Evolutionary conservation across 768 basidiomycete species (phyloP), one percentile per base, ranked within the genome.

Genomic region (Sporobolomyces pararoseus): DNA sequence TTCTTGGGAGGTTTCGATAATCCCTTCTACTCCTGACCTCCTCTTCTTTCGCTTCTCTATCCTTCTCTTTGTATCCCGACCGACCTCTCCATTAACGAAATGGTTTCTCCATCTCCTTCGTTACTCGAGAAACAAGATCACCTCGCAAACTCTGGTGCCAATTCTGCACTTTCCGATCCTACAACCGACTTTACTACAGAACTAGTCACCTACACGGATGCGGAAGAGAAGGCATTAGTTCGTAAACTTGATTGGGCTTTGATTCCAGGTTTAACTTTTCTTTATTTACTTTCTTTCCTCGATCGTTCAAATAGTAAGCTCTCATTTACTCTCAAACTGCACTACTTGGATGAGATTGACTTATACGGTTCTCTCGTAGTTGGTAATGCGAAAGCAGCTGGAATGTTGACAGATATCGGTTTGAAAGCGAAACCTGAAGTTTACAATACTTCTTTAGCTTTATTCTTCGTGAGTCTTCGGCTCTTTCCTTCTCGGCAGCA

Each of bases 401-500:
- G 62, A 31, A 58, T 73, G 60, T 39, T 73, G 7, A 60, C 21
- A 2, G 72, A 73, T 54, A 65, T 73, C 17, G 66, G 66, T 0
- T 27, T 73, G 4, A 51, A 55, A 5, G 2, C 44, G 5, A 55
- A 66, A 16, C 46, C 64, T 12, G 53, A 44, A 14, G 32, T 35
- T 1, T 73, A 73, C 67, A 69, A 69, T 31, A 69, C 64, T 9
- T 27, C 64, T 0, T 64, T 73, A 5, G 67, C 72, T 3, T 49
- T 58, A 1, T 62, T 39, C 25, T 62, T 68, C 51, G 27, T 50
- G 17, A 23, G 54, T 27, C n/a, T 35, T 34, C 17, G 39, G 9
- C 39, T 42, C 39, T 42, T 17, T 42, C 39, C 39, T 42, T 42
- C n/a, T 42, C 39, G 39, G 9, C 39, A 42, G 17, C 9, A 17